Percentiles rank a stretch among this genome's conserved stretches.
phyloP scores from a whole-genome alignment of 1,139 yeast species.

The Kodamaea ohmeri region DNA sequence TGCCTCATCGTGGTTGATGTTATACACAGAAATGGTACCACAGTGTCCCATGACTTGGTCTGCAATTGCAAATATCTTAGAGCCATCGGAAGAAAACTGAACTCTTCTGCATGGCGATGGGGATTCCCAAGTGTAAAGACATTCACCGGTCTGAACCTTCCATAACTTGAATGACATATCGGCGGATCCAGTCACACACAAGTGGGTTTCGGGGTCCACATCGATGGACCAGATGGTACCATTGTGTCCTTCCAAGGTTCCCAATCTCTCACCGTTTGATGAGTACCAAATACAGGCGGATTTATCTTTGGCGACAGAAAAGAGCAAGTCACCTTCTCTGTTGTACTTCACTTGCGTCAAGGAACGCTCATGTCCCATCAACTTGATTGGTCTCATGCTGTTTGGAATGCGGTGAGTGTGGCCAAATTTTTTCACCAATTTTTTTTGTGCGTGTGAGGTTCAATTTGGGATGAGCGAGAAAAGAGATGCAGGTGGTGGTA shows the following conservation, averaged over 20 bases:
- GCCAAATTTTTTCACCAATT: conserved; percentile 9
- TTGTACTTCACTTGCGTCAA: conserved; percentile 90
- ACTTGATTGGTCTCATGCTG: conserved; percentile 50
- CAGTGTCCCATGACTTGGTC: conserved; percentile 92
- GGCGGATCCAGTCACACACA: conserved; percentile 87
- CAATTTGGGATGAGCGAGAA: conserved; percentile 9
- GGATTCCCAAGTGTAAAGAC: conserved; percentile 69
- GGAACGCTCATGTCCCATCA: conserved; percentile 84
- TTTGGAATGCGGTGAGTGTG: conserved; percentile 4
- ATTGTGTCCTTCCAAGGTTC: conserved; percentile 79
- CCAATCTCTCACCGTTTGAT: conserved; percentile 93
- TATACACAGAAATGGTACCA: conserved; percentile 73
- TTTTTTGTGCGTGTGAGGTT: conserved; percentile 12
- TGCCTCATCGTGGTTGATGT: conserved; percentile 43
- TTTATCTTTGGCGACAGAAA: conserved; percentile 90
- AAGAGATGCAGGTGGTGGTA: neutral
- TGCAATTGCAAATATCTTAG: conserved; percentile 69
- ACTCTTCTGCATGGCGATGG: conserved; percentile 90
- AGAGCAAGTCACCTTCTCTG: conserved; percentile 90
- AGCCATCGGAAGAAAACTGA: conserved; percentile 76
- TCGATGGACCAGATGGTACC: conserved; percentile 98
- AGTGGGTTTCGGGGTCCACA: conserved; percentile 65
- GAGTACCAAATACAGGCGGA: conserved; percentile 91
- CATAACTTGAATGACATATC: conserved; percentile 85
- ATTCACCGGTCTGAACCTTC: conserved; percentile 77